Evolutionary conservation across 148 eudicot species (phyloP), one percentile per base, ranked within the genome.

Genomic region (Nepenthes gracilis): DNA sequence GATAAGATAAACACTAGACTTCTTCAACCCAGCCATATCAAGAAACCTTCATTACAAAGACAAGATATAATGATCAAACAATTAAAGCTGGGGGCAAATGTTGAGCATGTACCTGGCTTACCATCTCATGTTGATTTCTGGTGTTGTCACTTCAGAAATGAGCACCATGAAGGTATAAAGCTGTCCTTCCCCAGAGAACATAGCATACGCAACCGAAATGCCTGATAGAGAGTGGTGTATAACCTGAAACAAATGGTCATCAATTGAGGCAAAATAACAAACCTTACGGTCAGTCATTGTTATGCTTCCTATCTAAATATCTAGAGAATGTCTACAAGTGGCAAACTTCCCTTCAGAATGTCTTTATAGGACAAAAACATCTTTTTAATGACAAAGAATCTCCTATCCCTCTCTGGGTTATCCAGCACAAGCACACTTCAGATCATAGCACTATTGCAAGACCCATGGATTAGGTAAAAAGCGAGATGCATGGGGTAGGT

Each of bases 81-180:
- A 23, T 6, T 5, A 12, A 23, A 43, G 58, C 37, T 13, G 2
- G 47, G 47, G 43, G 47, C 45, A 54, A 9, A 12, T 14, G 14
- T 13, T 53, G 12, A 43, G 35, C 48, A 37, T 38, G 35, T 11
- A 45, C 15, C 15, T n/a, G 38, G 57, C 77, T 59, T 74, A 94
- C 99, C 99, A 94, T 76, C 99, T 78, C 88, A 94, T 74, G 66
- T 94, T 94, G 68, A 94, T 83, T 67, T 83, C 92, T 54, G 99
- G 99, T 65, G 99, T 94, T 49, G 99, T 94, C 72, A 89, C 79
- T 73, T 94, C 99, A 47, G 99, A 94, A 49, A 94, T 94, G 63
- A 94, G 88, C 54, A 89, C 89, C 99, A 94, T 94, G 71, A 79
- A 94, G 12, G 99, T 94, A 75, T 94, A 94, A 58, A 94, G 92